Percentiles rank a stretch among this genome's conserved stretches.
phyloP scores from a whole-genome alignment of 1,139 yeast genomes.

The Zygoascus hellenicus region DNA sequence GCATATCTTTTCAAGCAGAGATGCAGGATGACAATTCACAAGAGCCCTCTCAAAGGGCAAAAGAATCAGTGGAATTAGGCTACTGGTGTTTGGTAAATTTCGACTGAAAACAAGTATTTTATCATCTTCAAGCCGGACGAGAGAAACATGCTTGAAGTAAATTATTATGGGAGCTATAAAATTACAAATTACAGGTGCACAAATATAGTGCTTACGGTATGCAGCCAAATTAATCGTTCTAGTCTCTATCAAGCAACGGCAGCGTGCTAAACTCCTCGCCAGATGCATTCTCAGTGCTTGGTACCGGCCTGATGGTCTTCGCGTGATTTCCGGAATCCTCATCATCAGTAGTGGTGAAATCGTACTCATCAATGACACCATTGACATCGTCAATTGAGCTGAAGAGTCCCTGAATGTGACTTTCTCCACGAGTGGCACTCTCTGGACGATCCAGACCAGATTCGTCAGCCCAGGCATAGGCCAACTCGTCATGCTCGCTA shows the following conservation, averaged over 20 bases:
- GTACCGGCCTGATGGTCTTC: neutral
- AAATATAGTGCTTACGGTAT: no score
- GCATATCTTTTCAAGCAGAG: constrained; percentile 3
- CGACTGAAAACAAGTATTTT: neutral
- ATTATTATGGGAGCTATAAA: no score
- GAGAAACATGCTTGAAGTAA: no score
- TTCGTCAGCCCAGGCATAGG: constrained; percentile 37
- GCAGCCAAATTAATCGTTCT: neutral
- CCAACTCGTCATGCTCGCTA: constrained; percentile 50
- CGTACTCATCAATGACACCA: constrained; percentile 8
- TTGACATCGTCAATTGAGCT: constrained; percentile 2
- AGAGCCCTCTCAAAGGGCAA: neutral
- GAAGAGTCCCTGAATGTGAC: neutral
- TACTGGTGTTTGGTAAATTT: constrained; percentile 1
- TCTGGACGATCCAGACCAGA: neutral
- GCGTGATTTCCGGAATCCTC: neutral
- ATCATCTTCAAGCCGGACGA: no score
- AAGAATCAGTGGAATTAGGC: constrained; percentile 4
- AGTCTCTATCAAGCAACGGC: constrained; percentile 8
- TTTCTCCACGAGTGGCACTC: neutral
- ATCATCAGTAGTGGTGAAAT: constrained; percentile 8
- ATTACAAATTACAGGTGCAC: no score
- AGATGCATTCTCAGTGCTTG: neutral
- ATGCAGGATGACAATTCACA: neutral
- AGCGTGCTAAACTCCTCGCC: neutral